Base-by-base conservation (phyloP, 345 rosid genomes). In the Jatropha curcas region DNA sequence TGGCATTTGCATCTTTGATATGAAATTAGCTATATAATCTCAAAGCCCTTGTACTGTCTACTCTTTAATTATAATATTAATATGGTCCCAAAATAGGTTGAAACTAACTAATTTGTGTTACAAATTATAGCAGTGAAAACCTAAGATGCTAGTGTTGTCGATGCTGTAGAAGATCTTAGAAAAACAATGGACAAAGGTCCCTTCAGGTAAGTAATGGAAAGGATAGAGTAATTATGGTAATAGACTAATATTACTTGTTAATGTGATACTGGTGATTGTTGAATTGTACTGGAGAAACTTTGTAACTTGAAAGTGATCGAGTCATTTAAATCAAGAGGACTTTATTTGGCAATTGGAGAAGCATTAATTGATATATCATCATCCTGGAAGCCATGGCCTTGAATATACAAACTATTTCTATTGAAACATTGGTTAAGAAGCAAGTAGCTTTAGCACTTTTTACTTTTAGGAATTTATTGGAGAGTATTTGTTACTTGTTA, bases 241-340 rank as follows among this genome's bases (percentile, higher is more conserved):
- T n/a, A 33, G n/a, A n/a, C n/a, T n/a, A 31, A 52, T 7, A 51
- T 20, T 30, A 19, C 7, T 52, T 34, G 24, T n/a, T 35, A 19
- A 19, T 28, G n/a, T 20, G 31, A 46, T n/a, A 17, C 4, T 27
- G 37, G 28, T n/a, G 13, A 31, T 71, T 71, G 22, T 24, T 55
- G 35, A 60, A 12, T 25, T 27, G 76, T 74, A 30, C 57, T 74
- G 71, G 81, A 74, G 56, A 81, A 66, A 78, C 78, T 77, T 24
- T 70, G 60, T 27, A 31, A 62, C 3, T 59, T 73, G 4, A 34
- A 43, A 43, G 8, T 45, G 7, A 69, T 74, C 5, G 73, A 68
- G 45, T 14, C 65, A 45, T 27, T 70, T 50, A 24, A n/a, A 16
- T 11, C 34, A n/a, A 62, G 41, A 2, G 71, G 68, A 16, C 76